phyloP scores from a whole-genome alignment of 208 protist species.

The Leishmania tropica region DNA sequence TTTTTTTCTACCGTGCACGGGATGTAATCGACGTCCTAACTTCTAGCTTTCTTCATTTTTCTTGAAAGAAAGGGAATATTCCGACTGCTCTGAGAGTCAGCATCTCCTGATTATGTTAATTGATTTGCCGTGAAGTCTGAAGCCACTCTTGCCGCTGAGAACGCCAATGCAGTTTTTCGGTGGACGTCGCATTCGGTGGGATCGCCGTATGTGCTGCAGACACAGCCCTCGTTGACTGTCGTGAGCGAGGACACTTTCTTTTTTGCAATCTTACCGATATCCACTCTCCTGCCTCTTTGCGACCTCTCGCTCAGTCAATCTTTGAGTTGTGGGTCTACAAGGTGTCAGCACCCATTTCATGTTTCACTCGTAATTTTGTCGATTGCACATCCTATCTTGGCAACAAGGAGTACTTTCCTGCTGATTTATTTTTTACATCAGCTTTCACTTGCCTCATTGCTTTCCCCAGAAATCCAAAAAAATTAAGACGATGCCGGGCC shows the following conservation, averaged over 20 bases:
- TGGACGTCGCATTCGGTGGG: not conserved
- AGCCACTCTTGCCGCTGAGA: not conserved
- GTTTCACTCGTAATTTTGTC: not conserved
- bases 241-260: not conserved
- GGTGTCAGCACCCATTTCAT: not conserved
- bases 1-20: not conserved
- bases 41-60: constrained; percentile 6
- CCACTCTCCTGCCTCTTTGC: not conserved
- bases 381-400: not conserved
- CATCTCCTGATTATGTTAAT: not conserved
- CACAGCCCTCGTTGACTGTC: no score
- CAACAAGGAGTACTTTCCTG: no score
- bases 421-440: not conserved
- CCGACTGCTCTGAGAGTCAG: no score
- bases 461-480: not conserved
- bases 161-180: not conserved
- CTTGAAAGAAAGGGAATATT: not conserved
- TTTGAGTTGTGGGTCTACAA: not conserved
- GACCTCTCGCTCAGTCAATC: not conserved
- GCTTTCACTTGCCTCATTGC: not conserved
- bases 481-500: constrained; percentile 31
- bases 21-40: not conserved
- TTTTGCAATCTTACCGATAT: not conserved
- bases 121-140: no score
- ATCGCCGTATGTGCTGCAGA: no score